Percentiles rank a stretch among this genome's conserved stretches.
Evolutionary conservation across 768 basidiomycete species (phyloP).

Genomic region (Pholiota microspora): DNA sequence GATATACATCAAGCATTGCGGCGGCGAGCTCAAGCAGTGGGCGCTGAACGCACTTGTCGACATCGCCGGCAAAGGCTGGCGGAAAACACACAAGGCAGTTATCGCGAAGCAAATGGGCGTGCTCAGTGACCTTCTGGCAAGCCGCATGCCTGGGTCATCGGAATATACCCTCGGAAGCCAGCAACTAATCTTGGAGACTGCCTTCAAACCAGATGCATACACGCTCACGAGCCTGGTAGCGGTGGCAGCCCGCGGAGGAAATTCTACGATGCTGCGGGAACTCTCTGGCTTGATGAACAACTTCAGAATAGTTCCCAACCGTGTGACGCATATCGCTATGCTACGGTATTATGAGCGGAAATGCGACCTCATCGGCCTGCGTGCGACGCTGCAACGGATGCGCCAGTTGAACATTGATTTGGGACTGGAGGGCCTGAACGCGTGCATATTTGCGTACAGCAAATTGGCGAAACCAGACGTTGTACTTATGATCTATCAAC

Average conservation of each 20-base stretch:
- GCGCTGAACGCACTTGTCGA: slow-evolving; percentile 80
- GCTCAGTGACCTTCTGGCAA: slow-evolving; percentile 56
- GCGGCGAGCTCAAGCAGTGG: slow-evolving; percentile 54
- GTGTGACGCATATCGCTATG: slow-evolving; percentile 60
- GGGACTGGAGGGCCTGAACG: slow-evolving; percentile 66
- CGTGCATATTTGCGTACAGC: slow-evolving; percentile 69
- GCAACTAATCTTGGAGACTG: slow-evolving; percentile 7
- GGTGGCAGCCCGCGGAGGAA: slow-evolving; percentile 55
- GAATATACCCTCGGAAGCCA: slow-evolving; percentile 13
- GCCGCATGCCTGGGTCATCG: slow-evolving; percentile 38
- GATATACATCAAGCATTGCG: slow-evolving; percentile 51
- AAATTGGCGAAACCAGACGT: slow-evolving; percentile 50
- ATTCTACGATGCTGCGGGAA: slow-evolving; percentile 42
- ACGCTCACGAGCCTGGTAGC: slow-evolving; percentile 69
- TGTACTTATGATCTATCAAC: slow-evolving; percentile 59
- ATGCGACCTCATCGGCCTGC: slow-evolving; percentile 50
- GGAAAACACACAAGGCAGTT: slow-evolving; percentile 54
- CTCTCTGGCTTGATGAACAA: slow-evolving; percentile 51
- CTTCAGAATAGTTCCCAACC: slow-evolving; percentile 55
- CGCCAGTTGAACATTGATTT: slow-evolving; percentile 47
- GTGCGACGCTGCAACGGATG: slow-evolving; percentile 54
- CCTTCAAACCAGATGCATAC: slow-evolving; percentile 55
- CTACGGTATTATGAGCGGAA: slow-evolving; percentile 52
- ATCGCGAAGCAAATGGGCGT: slow-evolving; percentile 60
- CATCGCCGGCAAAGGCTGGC: slow-evolving; percentile 62